Conservation (phyloP, 2,329 filamentous ascomycete genomes). For the Trichophaea hybrida region DNA sequence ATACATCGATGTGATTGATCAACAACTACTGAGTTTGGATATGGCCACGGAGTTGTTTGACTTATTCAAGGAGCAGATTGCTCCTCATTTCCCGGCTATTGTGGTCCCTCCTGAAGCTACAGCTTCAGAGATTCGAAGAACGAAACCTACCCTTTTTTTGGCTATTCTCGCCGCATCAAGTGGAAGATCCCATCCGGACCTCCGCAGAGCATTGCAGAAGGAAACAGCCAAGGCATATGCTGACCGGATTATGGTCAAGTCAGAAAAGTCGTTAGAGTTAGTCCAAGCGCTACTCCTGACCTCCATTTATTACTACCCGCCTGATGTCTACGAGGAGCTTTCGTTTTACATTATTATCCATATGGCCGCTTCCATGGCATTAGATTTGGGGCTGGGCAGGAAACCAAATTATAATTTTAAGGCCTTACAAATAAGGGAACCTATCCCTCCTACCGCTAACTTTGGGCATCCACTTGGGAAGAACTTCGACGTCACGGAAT, state of each 20-base stretch:
- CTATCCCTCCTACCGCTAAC: background rate
- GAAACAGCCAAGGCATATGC: constrained; percentile 24
- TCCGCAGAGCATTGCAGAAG: constrained; percentile 23
- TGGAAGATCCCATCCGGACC: constrained; percentile 20
- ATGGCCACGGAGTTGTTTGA: constrained; percentile 37
- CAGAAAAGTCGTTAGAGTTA: constrained; percentile 27
- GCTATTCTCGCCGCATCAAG: constrained; percentile 26
- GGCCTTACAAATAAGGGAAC: background rate
- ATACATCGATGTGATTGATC: constrained; percentile 36
- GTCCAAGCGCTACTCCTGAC: constrained; percentile 25
- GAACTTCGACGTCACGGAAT: background rate
- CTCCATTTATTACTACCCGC: constrained; percentile 26
- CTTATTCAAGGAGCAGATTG: constrained; percentile 26
- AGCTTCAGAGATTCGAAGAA: constrained; percentile 21
- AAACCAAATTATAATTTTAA: background rate
- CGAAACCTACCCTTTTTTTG: constrained; percentile 27
- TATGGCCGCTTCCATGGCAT: constrained; percentile 25
- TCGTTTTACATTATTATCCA: constrained; percentile 28
- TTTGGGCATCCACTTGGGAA: background rate
- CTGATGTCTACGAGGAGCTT: constrained; percentile 26
- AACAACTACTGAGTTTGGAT: constrained; percentile 38
- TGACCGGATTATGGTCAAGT: constrained; percentile 26
- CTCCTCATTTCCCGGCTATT: constrained; percentile 25
- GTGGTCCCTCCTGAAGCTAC: constrained; percentile 25
- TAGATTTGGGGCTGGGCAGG: constrained; percentile 25